Percentiles rank a stretch among this genome's conserved stretches.
phyloP scores from a whole-genome alignment of 2,329 filamentous ascomycete genomes.

The Orbilia brochopaga region DNA sequence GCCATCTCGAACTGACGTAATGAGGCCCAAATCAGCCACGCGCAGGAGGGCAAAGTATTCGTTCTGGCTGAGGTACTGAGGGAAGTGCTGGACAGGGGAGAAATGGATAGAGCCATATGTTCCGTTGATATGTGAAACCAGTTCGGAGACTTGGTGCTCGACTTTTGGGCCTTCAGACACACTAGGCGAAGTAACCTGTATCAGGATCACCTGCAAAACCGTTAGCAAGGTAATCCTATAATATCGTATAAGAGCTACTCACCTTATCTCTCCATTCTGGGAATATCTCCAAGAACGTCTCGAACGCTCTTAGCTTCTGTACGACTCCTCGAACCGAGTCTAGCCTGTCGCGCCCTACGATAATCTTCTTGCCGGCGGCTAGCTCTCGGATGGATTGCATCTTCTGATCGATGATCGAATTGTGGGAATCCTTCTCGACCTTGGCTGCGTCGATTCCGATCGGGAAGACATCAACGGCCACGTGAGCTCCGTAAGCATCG shows the following conservation, averaged over 20 bases:
- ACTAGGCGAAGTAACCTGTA: slow-evolving; percentile 91
- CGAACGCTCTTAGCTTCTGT: slow-evolving; percentile 95
- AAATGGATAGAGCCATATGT: slow-evolving; percentile 85
- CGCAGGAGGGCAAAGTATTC: slow-evolving; percentile 96
- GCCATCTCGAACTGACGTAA: slow-evolving; percentile 92
- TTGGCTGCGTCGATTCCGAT: slow-evolving; percentile 90
- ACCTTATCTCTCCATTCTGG: slow-evolving; percentile 85
- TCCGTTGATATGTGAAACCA: slow-evolving; percentile 91
- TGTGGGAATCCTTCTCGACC: slow-evolving; percentile 77
- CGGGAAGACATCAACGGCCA: slow-evolving; percentile 90
- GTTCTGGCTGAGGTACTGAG: slow-evolving; percentile 84
- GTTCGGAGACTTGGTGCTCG: slow-evolving; percentile 84
- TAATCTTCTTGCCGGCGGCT: slow-evolving; percentile 90
- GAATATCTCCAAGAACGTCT: slow-evolving; percentile 86
- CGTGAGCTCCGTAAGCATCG: slow-evolving; percentile 84
- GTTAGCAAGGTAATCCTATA: too few species aligned
- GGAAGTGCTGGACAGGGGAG: slow-evolving; percentile 90
- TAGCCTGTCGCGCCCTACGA: slow-evolving; percentile 90
- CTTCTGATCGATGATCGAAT: slow-evolving; percentile 73
- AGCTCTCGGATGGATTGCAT: slow-evolving; percentile 74
- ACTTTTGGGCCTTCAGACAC: slow-evolving; percentile 82
- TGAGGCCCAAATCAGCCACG: slow-evolving; percentile 86
- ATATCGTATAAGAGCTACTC: too few species aligned
- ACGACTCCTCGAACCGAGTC: slow-evolving; percentile 90
- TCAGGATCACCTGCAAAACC: slow-evolving; percentile 71